Base-by-base conservation (phyloP, 2,329 filamentous ascomycete species). In the Leptographium flavum region DNA sequence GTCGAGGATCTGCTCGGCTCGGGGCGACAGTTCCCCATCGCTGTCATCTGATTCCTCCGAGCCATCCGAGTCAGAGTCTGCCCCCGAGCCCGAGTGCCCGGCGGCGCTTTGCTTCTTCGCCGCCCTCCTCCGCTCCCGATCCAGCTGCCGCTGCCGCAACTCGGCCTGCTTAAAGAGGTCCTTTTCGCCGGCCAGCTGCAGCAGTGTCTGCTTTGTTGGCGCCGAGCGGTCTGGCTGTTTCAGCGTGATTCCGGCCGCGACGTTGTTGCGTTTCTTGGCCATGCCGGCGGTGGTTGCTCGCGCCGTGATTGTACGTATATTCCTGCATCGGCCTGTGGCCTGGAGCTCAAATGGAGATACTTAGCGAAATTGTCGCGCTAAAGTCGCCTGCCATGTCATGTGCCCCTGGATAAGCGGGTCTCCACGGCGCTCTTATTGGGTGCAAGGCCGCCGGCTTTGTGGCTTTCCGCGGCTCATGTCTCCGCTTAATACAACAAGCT, bases 131-230 rank as follows among this genome's bases (percentile, higher is more conserved):
- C 52, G 52, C 42, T 53, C 45, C 27, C 46, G 51, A 49, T 53
- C 55, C 48, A 55, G 66, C 52, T 56, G 57, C 52, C 58, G 59
- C 56, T 65, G 58, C 49, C 61, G 56, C 46, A 57, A 55, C 27
- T 66, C 63, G n/a, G 70, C 66, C 59, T 69, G 61, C 45, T 66
- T 63, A 59, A 79, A 66, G 53, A 82, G 63, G 57, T 76, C 58
- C 52, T 74, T 71, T 51, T 85, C 73, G 44, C 81, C 70, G 48
- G 84, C 84, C 27, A 88, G 58, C 46, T 88, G 69, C 47, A 87
- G 69, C n/a, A 92, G 69, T 0, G 84, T 90, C 59, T 81, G 72
- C 37, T 76, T 70, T 5, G 64, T 64, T 0, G 69, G 79, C 1
- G 61, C 73, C 42, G 75, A 76, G 48, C 79, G 75, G 61, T 87